phyloP scores from a whole-genome alignment of 768 basidiomycete species.

The Phlebiopsis flavidoalba region DNA sequence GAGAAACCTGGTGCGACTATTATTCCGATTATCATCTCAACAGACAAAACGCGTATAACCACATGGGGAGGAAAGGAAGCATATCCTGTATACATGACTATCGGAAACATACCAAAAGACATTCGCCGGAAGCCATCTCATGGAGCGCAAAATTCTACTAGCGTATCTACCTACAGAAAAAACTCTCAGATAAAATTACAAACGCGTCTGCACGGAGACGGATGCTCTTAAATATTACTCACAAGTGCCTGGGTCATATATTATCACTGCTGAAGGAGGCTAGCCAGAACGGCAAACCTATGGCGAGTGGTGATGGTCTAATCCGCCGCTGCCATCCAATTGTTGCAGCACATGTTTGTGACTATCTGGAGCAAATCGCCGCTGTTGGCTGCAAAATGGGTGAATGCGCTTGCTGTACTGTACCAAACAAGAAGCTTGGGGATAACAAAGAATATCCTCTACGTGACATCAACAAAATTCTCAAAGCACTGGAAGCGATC shows the following conservation, averaged over 20 bases:
- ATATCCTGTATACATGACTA: conserved; percentile 23
- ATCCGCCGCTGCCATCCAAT: conserved; percentile 20
- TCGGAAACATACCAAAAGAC: conserved; percentile 23
- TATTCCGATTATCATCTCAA: conserved; percentile 18
- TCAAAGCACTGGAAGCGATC: conserved; percentile 3
- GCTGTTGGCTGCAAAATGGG: conserved; percentile 17
- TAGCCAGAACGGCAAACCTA: conserved; percentile 10
- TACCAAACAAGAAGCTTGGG: conserved; percentile 10
- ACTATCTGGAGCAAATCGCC: conserved; percentile 23
- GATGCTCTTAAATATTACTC: conserved; percentile 19
- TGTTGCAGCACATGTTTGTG: conserved; percentile 15
- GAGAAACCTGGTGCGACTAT: conserved; percentile 18
- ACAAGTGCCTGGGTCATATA: conserved; percentile 16
- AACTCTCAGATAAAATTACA: conserved; percentile 14
- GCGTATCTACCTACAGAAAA: conserved; percentile 21
- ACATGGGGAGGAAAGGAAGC: conserved; percentile 16
- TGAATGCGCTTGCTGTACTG: conserved; percentile 17
- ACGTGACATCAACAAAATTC: conserved; percentile 1
- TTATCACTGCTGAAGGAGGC: conserved; percentile 10
- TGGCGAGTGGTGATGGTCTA: conserved; percentile 19
- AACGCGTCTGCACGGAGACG: conserved; percentile 17
- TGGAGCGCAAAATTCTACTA: conserved; percentile 20
- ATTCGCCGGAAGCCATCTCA: conserved; percentile 20
- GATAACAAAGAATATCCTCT: background rate
- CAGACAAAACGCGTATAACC: conserved; percentile 22